These are phyloP conservation scores for Hymenoscyphus repandus DNA, from an alignment of 2,329 filamentous ascomycete species.

Conservation along the genomic window DNA sequence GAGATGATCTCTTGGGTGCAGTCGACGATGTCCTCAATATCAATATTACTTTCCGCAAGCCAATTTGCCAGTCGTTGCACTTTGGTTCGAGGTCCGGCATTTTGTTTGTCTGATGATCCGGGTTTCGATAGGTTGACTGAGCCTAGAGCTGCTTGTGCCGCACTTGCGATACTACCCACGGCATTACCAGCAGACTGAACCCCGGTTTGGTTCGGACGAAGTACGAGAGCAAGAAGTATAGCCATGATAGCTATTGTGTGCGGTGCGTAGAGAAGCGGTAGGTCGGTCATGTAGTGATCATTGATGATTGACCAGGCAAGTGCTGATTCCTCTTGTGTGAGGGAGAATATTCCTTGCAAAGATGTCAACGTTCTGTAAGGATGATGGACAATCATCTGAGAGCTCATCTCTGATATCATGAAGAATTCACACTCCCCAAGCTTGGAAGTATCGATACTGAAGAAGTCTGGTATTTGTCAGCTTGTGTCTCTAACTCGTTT, in stretches of 20 bases:
- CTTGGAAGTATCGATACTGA: constrained; percentile 59
- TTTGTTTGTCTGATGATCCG: constrained; percentile 18
- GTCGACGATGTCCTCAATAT: constrained; percentile 64
- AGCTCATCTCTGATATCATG: constrained; percentile 67
- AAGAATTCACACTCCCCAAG: constrained; percentile 72
- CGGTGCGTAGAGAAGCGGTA: constrained; percentile 62
- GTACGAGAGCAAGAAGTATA: constrained; percentile 62
- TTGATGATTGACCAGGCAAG: constrained; percentile 68
- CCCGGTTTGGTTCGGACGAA: constrained; percentile 50
- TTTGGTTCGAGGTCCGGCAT: constrained; percentile 23
- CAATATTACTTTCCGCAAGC: constrained; percentile 65
- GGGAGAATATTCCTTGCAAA: constrained; percentile 52
- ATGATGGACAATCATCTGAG: constrained; percentile 69
- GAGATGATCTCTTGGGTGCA: constrained; percentile 69
- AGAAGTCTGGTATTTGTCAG: constrained; percentile 43
- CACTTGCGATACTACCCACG: constrained; percentile 30
- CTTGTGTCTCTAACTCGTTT: not conserved
- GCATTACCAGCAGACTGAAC: constrained; percentile 38
- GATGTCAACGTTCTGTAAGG: constrained; percentile 64
- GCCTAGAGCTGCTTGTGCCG: constrained; percentile 30
- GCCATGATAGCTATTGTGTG: constrained; percentile 66
- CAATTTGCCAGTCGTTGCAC: constrained; percentile 56
- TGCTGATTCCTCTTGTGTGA: constrained; percentile 58
- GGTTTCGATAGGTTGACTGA: constrained; percentile 24
- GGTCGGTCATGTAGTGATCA: constrained; percentile 67